Evolutionary conservation across 768 basidiomycete species (phyloP), one percentile per base, ranked within the genome.

Genomic region (Lyophyllum decastes): DNA sequence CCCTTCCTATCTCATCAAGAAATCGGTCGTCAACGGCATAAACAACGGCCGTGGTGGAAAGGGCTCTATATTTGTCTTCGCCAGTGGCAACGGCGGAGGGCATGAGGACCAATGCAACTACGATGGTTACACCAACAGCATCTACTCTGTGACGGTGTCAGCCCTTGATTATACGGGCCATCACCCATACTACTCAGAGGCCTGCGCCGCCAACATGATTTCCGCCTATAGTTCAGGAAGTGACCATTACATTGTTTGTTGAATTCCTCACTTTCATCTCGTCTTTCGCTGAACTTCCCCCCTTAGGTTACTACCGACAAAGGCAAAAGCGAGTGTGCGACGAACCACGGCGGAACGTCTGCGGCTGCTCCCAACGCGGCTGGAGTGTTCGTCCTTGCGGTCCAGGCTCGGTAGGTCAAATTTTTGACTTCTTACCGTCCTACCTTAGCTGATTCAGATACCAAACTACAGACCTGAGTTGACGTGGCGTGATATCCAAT

Each of bases 101-200:
- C 80, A 83, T 56, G 93, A 89, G 12, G 97, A 99, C 68, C 96
- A 98, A 71, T 98, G 97, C 78, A 99, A 99, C 71, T 98, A 98
- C 68, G 96, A 98, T 65, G 97, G 97, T 7, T 99, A 98, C 70
- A 98, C 97, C 4, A 99, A 99, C 70, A 93, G 90, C 66, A 95
- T 98, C 60, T 98, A 93, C 73, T 92, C 91, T 9, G 86, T 99
- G 44, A 98, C 96, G 0, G 93, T 99, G 34, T 88, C 94, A n/a
- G 92, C 97, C 0, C 80, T 98, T 58, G 96, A 98, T 67, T 85
- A 89, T 70, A 90, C 89, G 68, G 96, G 94, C 19, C 70, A 94
- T 22, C 96, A 96, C 66, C 97, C 97, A 17, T 94, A 90, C 68
- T 98, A 99, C 66, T 98, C 96, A 2, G 97, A 99, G 72, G 74